Conservation (phyloP, 2,329 filamentous ascomycete genomes). For the Nectriaceae sp. region DNA sequence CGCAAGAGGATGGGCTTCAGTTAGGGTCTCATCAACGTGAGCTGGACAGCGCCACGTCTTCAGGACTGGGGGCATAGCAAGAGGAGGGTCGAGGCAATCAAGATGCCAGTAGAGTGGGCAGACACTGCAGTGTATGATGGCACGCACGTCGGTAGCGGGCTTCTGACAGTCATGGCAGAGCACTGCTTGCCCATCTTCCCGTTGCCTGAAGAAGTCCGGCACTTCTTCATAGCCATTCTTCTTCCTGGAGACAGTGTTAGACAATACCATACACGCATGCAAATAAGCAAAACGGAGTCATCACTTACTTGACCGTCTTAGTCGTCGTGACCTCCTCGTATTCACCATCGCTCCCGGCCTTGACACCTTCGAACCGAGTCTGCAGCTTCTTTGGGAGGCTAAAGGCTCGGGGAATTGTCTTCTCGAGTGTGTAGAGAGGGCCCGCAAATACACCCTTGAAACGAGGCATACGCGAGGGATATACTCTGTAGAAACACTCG, state of each 20-base stretch:
- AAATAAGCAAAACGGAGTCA: neutral
- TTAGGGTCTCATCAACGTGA: conserved; percentile 77
- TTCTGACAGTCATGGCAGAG: conserved; percentile 77
- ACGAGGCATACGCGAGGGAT: conserved; percentile 46
- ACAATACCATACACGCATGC: too few species aligned
- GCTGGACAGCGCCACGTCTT: conserved; percentile 87
- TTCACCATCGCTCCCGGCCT: conserved; percentile 73
- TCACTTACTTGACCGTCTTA: conserved; percentile 65
- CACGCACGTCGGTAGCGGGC: conserved; percentile 59
- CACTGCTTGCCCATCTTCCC: conserved; percentile 75
- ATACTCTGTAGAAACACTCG: conserved; percentile 59
- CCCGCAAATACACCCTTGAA: conserved; percentile 60
- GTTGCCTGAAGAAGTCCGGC: conserved; percentile 68
- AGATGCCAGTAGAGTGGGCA: conserved; percentile 87
- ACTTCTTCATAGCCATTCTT: conserved; percentile 60
- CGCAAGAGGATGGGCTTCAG: conserved; percentile 57
- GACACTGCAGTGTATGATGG: conserved; percentile 83
- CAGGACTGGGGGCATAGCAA: conserved; percentile 74
- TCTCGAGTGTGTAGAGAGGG: conserved; percentile 66
- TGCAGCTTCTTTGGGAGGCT: conserved; percentile 70
- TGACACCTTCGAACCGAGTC: conserved; percentile 78
- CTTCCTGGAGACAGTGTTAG: conserved; percentile 40
- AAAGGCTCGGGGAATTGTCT: conserved; percentile 72
- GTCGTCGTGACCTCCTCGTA: conserved; percentile 69
- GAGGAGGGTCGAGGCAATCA: conserved; percentile 85